Conservation (phyloP, 2,329 filamentous ascomycete species). For the Fusarium begoniae region DNA sequence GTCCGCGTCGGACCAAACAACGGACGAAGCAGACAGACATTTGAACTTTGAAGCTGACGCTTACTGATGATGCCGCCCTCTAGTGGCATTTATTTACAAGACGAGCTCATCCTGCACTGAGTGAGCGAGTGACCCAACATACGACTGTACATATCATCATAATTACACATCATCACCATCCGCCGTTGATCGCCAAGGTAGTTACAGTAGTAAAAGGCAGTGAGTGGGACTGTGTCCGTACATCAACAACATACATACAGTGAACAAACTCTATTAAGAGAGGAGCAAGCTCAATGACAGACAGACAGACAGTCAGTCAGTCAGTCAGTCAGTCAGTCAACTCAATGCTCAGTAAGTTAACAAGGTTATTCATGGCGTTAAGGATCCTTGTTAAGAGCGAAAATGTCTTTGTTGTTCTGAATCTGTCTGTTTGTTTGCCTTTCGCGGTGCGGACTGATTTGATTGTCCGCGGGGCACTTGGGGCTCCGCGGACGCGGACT, state of each 20-base stretch:
- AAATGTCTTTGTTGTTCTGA: background rate
- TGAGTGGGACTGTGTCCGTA: background rate
- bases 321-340: too few relatives aligned
- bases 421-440: background rate
- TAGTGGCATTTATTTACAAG: background rate
- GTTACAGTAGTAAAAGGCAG: background rate
- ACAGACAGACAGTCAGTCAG: too few relatives aligned
- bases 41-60: conserved; percentile 7
- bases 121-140: background rate
- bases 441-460: background rate
- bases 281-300: background rate
- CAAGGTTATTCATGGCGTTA: background rate
- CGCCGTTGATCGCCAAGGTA: background rate
- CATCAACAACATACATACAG: too few relatives aligned
- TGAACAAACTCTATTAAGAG: background rate
- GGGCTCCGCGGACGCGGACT: conserved; percentile 28
- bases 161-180: background rate
- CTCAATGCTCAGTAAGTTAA: background rate
- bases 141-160: conserved; percentile 2
- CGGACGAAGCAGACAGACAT: conserved; percentile 20
- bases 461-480: conserved; percentile 17
- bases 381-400: background rate
- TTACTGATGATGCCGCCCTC: conserved; percentile 9
- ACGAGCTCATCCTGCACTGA: background rate
- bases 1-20: conserved; percentile 19